Conservation (phyloP, 2,329 filamentous ascomycete species). For the Fusarium dimerum region DNA sequence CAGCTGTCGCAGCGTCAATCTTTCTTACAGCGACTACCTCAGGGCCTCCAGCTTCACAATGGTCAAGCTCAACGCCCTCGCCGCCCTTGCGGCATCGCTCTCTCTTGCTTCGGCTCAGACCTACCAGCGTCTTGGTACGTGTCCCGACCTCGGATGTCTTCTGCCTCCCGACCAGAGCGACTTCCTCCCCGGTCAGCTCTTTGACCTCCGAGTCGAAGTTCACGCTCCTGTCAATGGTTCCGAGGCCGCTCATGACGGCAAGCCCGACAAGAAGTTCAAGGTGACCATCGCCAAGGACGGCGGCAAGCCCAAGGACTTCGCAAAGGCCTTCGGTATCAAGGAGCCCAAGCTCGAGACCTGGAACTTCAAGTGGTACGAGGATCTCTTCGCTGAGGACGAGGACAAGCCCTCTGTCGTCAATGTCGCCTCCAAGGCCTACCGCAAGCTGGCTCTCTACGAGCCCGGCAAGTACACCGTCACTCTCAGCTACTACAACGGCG, state of each 20-base stretch:
- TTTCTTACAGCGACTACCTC: not conserved
- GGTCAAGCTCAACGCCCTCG: slow-evolving; percentile 39
- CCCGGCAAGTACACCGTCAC: slow-evolving; percentile 78
- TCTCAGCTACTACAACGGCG: slow-evolving; percentile 72
- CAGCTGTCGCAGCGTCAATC: slow-evolving; percentile 17
- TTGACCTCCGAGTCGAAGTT: slow-evolving; percentile 81
- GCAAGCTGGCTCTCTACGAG: slow-evolving; percentile 73
- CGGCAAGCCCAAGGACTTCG: slow-evolving; percentile 52
- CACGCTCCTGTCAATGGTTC: slow-evolving; percentile 81
- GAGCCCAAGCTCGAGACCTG: slow-evolving; percentile 78
- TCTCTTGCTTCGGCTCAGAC: slow-evolving; percentile 54
- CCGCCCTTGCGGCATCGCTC: slow-evolving; percentile 36
- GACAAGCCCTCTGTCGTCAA: slow-evolving; percentile 72
- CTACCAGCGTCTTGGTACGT: slow-evolving; percentile 60
- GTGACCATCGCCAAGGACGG: slow-evolving; percentile 72
- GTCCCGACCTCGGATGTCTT: slow-evolving; percentile 60
- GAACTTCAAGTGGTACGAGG: slow-evolving; percentile 84
- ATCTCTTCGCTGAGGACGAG: slow-evolving; percentile 76
- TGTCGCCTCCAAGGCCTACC: slow-evolving; percentile 77
- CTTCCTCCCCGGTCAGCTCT: slow-evolving; percentile 81
- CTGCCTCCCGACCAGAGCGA: slow-evolving; percentile 69
- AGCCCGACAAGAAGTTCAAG: slow-evolving; percentile 73
- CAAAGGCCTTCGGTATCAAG: slow-evolving; percentile 67
- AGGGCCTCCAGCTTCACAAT: slow-evolving; percentile 24
- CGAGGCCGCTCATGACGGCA: slow-evolving; percentile 68